Evolutionary conservation across 345 rosid species (phyloP), one percentile per base, ranked within the genome.

Genomic region (Sonneratia caseolaris): DNA sequence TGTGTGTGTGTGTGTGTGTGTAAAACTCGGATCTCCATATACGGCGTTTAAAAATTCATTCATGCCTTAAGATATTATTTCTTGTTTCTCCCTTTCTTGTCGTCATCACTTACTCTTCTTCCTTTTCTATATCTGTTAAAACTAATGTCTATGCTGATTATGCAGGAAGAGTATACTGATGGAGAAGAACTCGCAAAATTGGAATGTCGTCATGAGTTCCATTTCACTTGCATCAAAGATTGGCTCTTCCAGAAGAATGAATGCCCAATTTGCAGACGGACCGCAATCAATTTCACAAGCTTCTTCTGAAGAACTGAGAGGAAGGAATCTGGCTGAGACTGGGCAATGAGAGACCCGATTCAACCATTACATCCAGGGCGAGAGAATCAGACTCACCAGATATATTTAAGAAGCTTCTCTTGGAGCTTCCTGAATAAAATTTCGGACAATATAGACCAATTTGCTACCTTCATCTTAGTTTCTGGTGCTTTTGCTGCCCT

Each of bases 201-300:
- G 67, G 79, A 74, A 7, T 92, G 99, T 40, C 96, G 89, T 27
- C 99, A 92, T 72, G 76, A 83, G 45, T 92, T 86, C 71, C 99
- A 92, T 81, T 68, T 84, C 27, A 83, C 81, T 5, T 95, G 99
- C 59, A 86, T 95, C 79, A 90, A 88, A 79, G 89, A 87, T 64
- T 94, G 99, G 97, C 89, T 94, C 27, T 70, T 77, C 18, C 92
- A 75, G 74, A 94, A 95, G 75, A 95, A 95, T 68, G 71, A 79
- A 7, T 95, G 99, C 81, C 96, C 97, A 0, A 86, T 91, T 22
- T 59, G 64, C 64, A 22, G 9, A 12, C 32, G 64, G 3, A 59
- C 12, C 1, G 64, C 36, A 2, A 12, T 24, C 36, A n/a, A 59
- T 13, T 0, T 59, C 32, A 0, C 64, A 3, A 11, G 24, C 22